Base-by-base conservation (phyloP, 179 eudicot species). In the Amaranthus tricolor region DNA sequence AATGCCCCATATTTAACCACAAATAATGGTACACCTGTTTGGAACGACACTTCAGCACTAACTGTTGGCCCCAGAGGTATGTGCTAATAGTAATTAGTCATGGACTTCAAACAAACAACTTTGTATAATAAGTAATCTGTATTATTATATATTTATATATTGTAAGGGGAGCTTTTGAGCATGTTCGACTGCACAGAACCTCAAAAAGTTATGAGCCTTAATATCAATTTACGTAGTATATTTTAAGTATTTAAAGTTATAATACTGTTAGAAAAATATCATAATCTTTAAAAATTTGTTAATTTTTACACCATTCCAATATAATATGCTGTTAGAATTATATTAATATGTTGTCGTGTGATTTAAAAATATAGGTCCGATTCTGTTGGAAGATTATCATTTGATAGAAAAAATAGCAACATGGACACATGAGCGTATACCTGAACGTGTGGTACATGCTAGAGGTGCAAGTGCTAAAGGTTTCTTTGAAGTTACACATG, bases 61-160 rank as follows among this genome's bases (percentile, higher is more conserved):
- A 92, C 98, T 70, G 96, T 94, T 71, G 98, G 98, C 74, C 74
- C 88, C 12, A 84, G 98, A 86, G 98, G 98, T 93, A 82, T 9
- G 5, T 67, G 6, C n/a, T 44, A n/a, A n/a, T n/a, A n/a, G n/a
- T n/a, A n/a, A n/a, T n/a, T n/a, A n/a, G n/a, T n/a, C n/a, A n/a
- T n/a, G n/a, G n/a, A n/a, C n/a, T n/a, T n/a, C n/a, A n/a, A n/a
- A n/a, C n/a, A n/a, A n/a, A n/a, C n/a, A n/a, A n/a, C n/a, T n/a
- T n/a, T n/a, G n/a, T n/a, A n/a, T n/a, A n/a, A n/a, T n/a, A n/a
- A n/a, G n/a, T n/a, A n/a, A n/a, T n/a, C n/a, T n/a, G n/a, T n/a
- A 9, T 44, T 8, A 4, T 8, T 61, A 6, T 5, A 15, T 21
- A 51, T 24, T 6, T 31, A 13, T 52, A 8, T 52, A 52, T 52